Percentiles rank a stretch among this genome's conserved stretches.
These are phyloP conservation scores for Mucor piriformis DNA, from an alignment of 371 early-diverging fungal species.

Conservation along the genomic window DNA sequence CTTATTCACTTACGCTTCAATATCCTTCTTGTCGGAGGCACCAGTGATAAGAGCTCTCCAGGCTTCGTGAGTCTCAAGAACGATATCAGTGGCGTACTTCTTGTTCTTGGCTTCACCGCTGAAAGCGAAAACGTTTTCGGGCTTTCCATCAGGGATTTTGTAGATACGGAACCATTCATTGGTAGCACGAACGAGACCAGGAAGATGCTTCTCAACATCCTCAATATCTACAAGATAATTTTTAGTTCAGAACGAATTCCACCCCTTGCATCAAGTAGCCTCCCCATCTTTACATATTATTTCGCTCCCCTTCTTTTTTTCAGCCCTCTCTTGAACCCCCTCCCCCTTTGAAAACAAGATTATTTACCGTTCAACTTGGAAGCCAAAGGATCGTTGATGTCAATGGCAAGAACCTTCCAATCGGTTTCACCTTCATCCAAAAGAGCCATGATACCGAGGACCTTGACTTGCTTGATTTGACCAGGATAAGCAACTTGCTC, in stretches of 20 bases:
- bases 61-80: slow-evolving; percentile 93
- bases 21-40: slow-evolving; percentile 70
- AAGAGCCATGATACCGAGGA: slow-evolving; percentile 93
- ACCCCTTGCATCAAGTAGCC: not conserved
- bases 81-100: slow-evolving; percentile 91
- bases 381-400: slow-evolving; percentile 89
- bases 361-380: slow-evolving; percentile 75
- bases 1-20: slow-evolving; percentile 61
- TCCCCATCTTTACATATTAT: not conserved
- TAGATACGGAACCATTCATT: slow-evolving; percentile 98
- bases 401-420: slow-evolving; percentile 97
- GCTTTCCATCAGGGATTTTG: slow-evolving; percentile 98
- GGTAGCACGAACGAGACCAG: slow-evolving; percentile 90
- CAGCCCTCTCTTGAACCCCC: too few species aligned
- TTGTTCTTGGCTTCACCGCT: slow-evolving; percentile 92
- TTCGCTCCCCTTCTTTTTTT: too few species aligned
- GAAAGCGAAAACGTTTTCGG: slow-evolving; percentile 96
- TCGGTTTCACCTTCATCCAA: slow-evolving; percentile 98
- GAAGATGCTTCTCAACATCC: slow-evolving; percentile 92
- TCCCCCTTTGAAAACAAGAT: not conserved
- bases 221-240: slow-evolving; percentile 68
- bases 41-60: slow-evolving; percentile 90
- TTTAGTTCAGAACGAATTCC: not conserved
- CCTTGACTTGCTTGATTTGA: slow-evolving; percentile 96
- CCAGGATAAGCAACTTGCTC: slow-evolving; percentile 80